phyloP scores from a whole-genome alignment of 495 filamentous ascomycete genomes.

The Tuber calosporum region DNA sequence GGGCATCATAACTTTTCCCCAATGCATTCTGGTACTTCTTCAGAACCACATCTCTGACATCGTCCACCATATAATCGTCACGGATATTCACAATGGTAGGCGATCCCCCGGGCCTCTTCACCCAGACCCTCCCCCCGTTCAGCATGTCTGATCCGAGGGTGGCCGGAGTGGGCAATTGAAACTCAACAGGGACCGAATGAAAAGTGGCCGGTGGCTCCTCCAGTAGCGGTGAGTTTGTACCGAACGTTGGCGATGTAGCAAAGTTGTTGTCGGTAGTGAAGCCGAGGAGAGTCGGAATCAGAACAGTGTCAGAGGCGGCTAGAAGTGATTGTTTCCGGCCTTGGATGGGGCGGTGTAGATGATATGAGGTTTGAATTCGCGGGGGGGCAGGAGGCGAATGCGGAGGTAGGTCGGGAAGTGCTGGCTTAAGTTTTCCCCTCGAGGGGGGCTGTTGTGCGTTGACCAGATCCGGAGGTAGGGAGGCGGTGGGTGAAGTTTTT shows the following conservation, averaged over 20 bases:
- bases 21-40: conserved; percentile 89
- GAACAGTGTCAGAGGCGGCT: conserved; percentile 45
- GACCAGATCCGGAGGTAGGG: neutral
- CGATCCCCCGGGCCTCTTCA: conserved; percentile 74
- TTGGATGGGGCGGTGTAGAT: conserved; percentile 46
- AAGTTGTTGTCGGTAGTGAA: conserved; percentile 32
- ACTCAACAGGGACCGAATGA: conserved; percentile 23
- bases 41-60: conserved; percentile 85
- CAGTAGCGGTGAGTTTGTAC: conserved; percentile 6
- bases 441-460: neutral
- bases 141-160: conserved; percentile 49
- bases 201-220: conserved; percentile 18
- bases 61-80: conserved; percentile 88
- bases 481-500: conserved; percentile 32
- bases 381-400: conserved; percentile 41
- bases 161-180: conserved; percentile 32
- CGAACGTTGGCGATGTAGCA: conserved; percentile 27
- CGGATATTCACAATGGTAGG: conserved; percentile 77
- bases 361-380: conserved; percentile 33
- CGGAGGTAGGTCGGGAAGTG: conserved; percentile 40
- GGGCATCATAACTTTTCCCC: conserved; percentile 78
- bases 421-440: conserved; percentile 19
- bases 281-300: conserved; percentile 47
- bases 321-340: conserved; percentile 51
- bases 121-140: conserved; percentile 84